Conservation (phyloP, 352 stramenopile species). For the Phytophthora pistaciae region DNA sequence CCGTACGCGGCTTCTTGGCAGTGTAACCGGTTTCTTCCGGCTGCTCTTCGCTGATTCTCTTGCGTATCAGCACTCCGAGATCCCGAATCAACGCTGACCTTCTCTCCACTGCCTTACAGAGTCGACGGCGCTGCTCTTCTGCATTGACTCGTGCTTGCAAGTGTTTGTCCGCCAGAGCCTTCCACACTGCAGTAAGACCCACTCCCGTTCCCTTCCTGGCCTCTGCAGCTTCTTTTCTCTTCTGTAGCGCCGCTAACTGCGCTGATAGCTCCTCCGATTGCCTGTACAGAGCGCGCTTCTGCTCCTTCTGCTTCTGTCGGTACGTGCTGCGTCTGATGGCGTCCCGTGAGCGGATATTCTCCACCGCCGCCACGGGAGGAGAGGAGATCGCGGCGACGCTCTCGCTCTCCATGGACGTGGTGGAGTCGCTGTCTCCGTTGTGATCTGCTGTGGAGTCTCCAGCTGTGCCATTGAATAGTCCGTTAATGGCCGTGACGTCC, state of each 20-base stretch:
- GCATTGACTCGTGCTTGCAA: constrained; percentile 26
- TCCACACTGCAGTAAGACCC: constrained; percentile 17
- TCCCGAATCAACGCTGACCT: constrained; percentile 22
- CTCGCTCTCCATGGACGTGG: constrained; percentile 20
- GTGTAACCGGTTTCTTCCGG: neutral
- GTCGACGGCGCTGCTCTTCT: constrained; percentile 27
- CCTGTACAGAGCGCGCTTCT: constrained; percentile 18
- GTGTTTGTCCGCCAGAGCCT: constrained; percentile 28
- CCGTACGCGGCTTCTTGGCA: constrained; percentile 16
- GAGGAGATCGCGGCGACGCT: constrained; percentile 14
- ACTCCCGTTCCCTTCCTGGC: neutral
- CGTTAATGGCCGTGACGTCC: constrained; percentile 18
- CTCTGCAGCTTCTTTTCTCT: constrained; percentile 8
- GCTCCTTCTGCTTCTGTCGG: constrained; percentile 34
- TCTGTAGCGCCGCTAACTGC: constrained; percentile 15
- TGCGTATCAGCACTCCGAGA: constrained; percentile 20
- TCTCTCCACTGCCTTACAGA: constrained; percentile 23
- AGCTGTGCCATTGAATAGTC: constrained; percentile 12
- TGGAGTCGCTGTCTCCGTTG: constrained; percentile 23
- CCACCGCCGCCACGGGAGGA: constrained; percentile 4
- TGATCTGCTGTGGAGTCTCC: neutral
- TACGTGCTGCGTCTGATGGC: constrained; percentile 30
- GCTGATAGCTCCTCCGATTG: constrained; percentile 22
- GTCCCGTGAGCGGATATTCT: constrained; percentile 30
- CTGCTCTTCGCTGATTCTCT: constrained; percentile 30